Evolutionary conservation across 805 yeast species (phyloP).

Genomic region (Candida boleticola): DNA sequence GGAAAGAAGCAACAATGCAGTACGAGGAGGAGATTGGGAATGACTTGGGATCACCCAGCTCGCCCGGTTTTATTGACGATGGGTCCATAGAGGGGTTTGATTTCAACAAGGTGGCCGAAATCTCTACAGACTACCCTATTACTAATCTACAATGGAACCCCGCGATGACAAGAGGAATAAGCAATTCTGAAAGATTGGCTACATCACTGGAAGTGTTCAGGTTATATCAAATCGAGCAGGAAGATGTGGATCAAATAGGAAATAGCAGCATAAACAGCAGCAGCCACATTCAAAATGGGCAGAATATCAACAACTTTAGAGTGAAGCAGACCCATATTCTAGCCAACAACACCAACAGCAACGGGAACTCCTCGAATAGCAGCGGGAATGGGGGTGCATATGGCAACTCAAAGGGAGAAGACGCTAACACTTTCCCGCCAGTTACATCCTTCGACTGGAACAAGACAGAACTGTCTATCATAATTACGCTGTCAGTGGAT

Average conservation of each 20-base stretch:
- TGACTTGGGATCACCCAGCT: constrained; percentile 9
- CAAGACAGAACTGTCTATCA: constrained; percentile 58
- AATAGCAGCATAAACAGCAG: neutral
- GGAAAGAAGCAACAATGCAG: constrained; percentile 14
- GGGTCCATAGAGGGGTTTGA: constrained; percentile 32
- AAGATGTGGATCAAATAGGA: constrained; percentile 10
- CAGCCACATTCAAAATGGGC: neutral
- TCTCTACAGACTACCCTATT: constrained; percentile 60
- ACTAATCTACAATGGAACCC: constrained; percentile 76
- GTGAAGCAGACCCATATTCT: constrained; percentile 40
- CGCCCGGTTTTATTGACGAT: constrained; percentile 5
- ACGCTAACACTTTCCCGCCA: constrained; percentile 65
- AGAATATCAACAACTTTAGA: constrained; percentile 29
- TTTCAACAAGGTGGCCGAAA: constrained; percentile 50
- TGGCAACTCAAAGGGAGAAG: constrained; percentile 10
- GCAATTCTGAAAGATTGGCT: constrained; percentile 48
- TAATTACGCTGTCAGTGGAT: constrained; percentile 86
- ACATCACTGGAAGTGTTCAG: constrained; percentile 73
- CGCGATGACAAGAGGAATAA: constrained; percentile 35
- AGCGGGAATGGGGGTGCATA: constrained; percentile 9
- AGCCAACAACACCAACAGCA: constrained; percentile 35
- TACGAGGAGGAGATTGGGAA: constrained; percentile 14
- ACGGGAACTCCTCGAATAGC: neutral
- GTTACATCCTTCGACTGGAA: constrained; percentile 96
- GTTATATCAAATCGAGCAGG: constrained; percentile 54